Evolutionary conservation across 2,329 filamentous ascomycete genomes (phyloP), one percentile per base, ranked within the genome.

Genomic region (Xylaria sp.): DNA sequence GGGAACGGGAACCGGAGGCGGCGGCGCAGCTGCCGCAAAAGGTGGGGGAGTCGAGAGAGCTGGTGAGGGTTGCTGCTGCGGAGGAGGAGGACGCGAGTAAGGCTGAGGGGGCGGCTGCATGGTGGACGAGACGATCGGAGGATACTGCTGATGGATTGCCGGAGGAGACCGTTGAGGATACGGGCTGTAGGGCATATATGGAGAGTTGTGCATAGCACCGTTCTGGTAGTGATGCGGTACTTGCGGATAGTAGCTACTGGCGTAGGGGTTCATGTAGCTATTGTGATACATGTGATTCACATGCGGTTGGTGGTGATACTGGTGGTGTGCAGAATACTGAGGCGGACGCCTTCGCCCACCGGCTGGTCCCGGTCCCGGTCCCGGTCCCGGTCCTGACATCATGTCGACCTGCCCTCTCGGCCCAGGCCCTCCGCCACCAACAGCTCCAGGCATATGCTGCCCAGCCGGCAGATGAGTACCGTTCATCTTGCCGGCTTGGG

Each of bases 401-500:
- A 72, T 71, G 55, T 71, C 61, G 19, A 57, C 54, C 21, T 58
- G 62, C 2, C 59, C 58, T 63, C 61, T 56, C 29, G 52, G 57
- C 22, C 57, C 69, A 40, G 59, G 67, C 49, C 57, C 65, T 62
- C 66, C 66, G 53, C 63, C 66, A 48, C 69, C 61, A 16, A 59
- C 56, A 48, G 60, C 73, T 69, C 76, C 77, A 68, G 77, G 79
- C 76, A 83, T 80, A 72, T 79, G 79, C 76, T 86, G 85, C 81
- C 87, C 87, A 84, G 85, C 85, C 84, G 86, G 85, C 85, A 88
- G 85, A 87, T 88, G 85, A 82, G 79, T 82, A 76, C 79, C 79
- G 78, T 86, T 88, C 87, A 91, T 91, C 86, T 82, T 90, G 83
- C 84, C 85, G 84, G 83, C 82, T 76, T 83, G 80, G 82, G 82